These are phyloP conservation scores for Tulasnella sp. DNA, from an alignment of 768 basidiomycete species.

Conservation along the genomic window DNA sequence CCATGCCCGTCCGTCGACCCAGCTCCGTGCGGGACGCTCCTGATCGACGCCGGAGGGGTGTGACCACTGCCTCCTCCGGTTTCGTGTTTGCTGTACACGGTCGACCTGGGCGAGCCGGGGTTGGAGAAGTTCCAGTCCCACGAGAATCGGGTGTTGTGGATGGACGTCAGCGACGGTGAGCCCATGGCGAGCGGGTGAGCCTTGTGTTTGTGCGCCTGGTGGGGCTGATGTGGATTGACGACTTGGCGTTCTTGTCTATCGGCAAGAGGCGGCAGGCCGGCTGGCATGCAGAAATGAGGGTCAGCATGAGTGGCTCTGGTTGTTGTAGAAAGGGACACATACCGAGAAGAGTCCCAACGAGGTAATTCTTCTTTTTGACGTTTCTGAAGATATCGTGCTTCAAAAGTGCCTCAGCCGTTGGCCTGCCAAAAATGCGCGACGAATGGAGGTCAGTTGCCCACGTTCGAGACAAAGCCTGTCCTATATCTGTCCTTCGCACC, in stretches of 20 bases:
- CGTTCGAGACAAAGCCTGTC: neutral
- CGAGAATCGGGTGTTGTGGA: neutral
- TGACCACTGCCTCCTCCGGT: neutral
- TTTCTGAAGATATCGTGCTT: constrained; percentile 76
- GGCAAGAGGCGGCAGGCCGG: constrained; percentile 69
- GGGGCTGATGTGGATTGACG: neutral
- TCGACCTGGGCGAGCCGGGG: constrained; percentile 24
- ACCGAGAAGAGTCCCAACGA: constrained; percentile 78
- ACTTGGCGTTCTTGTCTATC: constrained; percentile 68
- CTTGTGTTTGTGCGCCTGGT: constrained; percentile 9
- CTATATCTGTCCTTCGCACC: constrained; percentile 49
- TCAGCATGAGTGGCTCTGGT: neutral
- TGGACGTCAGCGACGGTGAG: constrained; percentile 25
- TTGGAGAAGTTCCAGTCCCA: constrained; percentile 31
- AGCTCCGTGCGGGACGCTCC: no score
- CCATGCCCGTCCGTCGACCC: neutral
- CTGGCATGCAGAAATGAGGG: constrained; percentile 35
- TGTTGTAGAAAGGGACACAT: constrained; percentile 35
- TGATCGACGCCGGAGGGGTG: neutral
- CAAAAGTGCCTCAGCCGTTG: constrained; percentile 76
- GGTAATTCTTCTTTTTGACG: constrained; percentile 76
- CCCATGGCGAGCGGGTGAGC: constrained; percentile 24
- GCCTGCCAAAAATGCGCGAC: constrained; percentile 50
- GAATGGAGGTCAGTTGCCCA: neutral
- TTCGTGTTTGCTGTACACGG: constrained; percentile 1